Evolutionary conservation across 2,329 filamentous ascomycete genomes (phyloP), one percentile per base, ranked within the genome.

Genomic region (Xylaria sp.): DNA sequence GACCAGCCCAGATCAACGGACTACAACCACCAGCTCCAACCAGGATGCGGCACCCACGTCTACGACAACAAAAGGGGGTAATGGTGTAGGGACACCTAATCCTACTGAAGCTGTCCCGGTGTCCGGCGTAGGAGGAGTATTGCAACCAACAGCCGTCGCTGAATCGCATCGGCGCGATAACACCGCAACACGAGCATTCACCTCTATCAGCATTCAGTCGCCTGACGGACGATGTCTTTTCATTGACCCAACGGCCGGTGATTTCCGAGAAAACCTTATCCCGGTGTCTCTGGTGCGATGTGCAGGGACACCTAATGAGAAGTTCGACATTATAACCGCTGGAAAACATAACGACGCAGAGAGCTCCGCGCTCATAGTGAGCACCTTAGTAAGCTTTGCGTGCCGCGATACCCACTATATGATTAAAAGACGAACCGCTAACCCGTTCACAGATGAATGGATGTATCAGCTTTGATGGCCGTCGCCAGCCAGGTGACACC

Each of bases 251-350:
- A 80, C 80, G 1, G 81, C 81, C 0, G 83, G 82, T 35, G 82
- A 85, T 65, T 85, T 84, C 71, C 80, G 82, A 5, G 75, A 81
- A 71, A 85, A 85, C 65, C 73, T 85, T 47, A 83, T 84, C 52
- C 82, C 82, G 1, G 71, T 85, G 8, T 74, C 76, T 21, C 67
- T 83, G 9, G 78, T 79, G 8, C 70, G 72, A 27, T 85, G 83
- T 71, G 71, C 74, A 29, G 80, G 78, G 31, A 75, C 77, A 4
- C 72, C 77, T 3, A 80, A 79, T 52, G 79, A 84, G 70, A 79
- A 79, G 66, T 85, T 81, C 68, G 82, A 85, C 68, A 67, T 85
- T 43, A 76, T 85, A 55, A 83, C 80, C 2, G 71, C 76, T 13
- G 82, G 83, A 10, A 76, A 74, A 63, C 81, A 85, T 69, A 82